A percentile compares a stretch with the other conserved stretches of the same genome.
Evolutionary conservation across 1,139 yeast species (phyloP).

Genomic region (Kurtzmaniella natalensis): DNA sequence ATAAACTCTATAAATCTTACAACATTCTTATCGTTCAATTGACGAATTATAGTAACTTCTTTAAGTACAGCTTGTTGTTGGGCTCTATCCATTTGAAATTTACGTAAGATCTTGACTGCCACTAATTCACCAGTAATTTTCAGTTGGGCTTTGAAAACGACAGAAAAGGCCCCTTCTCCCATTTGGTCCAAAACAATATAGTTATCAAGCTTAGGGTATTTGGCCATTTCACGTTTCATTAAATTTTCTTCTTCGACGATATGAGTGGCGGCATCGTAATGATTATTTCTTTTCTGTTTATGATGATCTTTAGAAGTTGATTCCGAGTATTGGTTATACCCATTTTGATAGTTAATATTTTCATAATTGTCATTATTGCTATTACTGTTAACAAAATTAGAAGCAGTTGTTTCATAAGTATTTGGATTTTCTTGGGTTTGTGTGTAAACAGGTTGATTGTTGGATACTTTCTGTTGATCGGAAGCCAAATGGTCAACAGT

Average conservation of each 20-base stretch:
- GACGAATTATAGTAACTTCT: conserved; percentile 58
- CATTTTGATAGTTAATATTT: too few species aligned
- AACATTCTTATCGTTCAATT: conserved; percentile 46
- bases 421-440: too few species aligned
- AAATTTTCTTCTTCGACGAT: conserved; percentile 60
- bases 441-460: too few species aligned
- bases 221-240: conserved; percentile 28
- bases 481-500: not conserved
- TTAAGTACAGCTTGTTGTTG: conserved; percentile 53
- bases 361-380: too few species aligned
- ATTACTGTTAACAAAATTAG: too few species aligned
- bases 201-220: conserved; percentile 41
- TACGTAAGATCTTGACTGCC: conserved; percentile 60
- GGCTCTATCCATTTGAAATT: conserved; percentile 50
- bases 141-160: conserved; percentile 70
- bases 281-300: conserved; percentile 24
- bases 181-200: conserved; percentile 62
- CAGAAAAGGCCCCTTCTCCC: conserved; percentile 94
- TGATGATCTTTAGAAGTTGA: not conserved
- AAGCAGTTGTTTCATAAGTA: too few species aligned
- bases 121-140: conserved; percentile 48
- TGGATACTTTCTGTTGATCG: too few species aligned
- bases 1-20: conserved; percentile 46
- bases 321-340: too few species aligned
- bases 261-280: conserved; percentile 52